Evolutionary conservation across 768 basidiomycete species (phyloP).

Genomic region (Termitomyces sp.): DNA sequence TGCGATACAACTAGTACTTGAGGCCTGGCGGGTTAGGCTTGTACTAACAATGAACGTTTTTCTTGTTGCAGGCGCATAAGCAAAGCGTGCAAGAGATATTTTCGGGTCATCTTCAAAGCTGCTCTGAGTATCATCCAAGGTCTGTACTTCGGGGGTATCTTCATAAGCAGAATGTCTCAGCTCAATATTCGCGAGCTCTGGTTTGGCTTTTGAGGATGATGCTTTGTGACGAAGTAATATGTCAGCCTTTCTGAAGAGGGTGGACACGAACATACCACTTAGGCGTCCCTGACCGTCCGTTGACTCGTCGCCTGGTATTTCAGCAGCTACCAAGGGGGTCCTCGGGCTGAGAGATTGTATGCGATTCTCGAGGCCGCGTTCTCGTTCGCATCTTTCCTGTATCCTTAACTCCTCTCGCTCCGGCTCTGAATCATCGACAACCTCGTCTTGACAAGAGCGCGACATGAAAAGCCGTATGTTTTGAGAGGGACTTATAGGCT

Average conservation of each 20-base stretch:
- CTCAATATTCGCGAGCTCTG: not conserved
- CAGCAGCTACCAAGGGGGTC: slow-evolving; percentile 11
- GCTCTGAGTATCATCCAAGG: slow-evolving; percentile 9
- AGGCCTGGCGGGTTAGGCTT: slow-evolving; percentile 9
- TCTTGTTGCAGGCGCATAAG: slow-evolving; percentile 19
- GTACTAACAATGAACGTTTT: slow-evolving; percentile 1
- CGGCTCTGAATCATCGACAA: slow-evolving; percentile 69
- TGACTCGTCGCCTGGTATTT: slow-evolving; percentile 18
- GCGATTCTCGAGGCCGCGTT: not conserved
- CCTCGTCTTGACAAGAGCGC: slow-evolving; percentile 21
- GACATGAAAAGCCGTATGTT: not conserved
- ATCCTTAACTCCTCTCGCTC: slow-evolving; percentile 43
- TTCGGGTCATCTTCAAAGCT: slow-evolving; percentile 22
- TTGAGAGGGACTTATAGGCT: not conserved
- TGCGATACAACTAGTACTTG: slow-evolving; percentile 5
- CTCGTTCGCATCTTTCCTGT: slow-evolving; percentile 12
- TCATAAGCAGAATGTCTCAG: not conserved
- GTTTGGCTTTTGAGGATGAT: not conserved
- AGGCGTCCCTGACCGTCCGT: not conserved
- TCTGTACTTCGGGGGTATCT: not conserved
- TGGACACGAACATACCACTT: not conserved
- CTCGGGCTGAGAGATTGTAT: not conserved
- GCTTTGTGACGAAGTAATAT: not conserved
- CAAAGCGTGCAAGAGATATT: slow-evolving; percentile 33
- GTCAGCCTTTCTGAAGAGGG: not conserved